Evolutionary conservation across 306 rosid genomes (phyloP), one percentile per base, ranked within the genome.

Genomic region (Datisca glomerata): DNA sequence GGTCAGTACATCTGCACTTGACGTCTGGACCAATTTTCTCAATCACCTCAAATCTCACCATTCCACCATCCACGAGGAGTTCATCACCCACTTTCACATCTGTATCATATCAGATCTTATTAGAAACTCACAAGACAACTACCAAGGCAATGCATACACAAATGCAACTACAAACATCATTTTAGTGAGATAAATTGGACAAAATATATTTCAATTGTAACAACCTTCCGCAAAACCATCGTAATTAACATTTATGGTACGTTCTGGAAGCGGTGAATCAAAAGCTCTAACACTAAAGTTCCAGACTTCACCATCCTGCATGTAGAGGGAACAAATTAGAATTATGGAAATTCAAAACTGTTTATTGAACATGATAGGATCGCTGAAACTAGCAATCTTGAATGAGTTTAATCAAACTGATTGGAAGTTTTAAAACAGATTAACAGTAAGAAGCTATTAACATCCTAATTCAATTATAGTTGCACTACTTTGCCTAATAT

Each of bases 21-120:
- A 91, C 98, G 69, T 91, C 98, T 0, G 98, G 98, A 41, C 98
- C 98, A 52, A 91, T 68, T 67, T 84, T 91, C 60, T 84, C 86
- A 43, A 84, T 69, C 45, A 91, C 98, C 55, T 91, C 98, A 53
- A 91, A 91, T 68, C 98, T 84, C 63, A 91, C 98, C 98, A 84
- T 91, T 32, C 98, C 98, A 40, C 98, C 98, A 42, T 91, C 98
- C 57, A 91, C 94, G 45, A 91, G 73, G 45, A 91, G 94, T 13
- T 91, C 98, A 66, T 91, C 98, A 29, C 98, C 98, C 27, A 85
- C 86, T 56, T 70, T 66, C 48, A 91, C 86, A 53, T 91, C 96
- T 91, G 68, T 56, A 70, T 31, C 55, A 63, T 18, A 57, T 32
- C 57, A 57, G 21, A 44, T 21, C 4, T 28, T 38, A 41, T 27